Conservation (phyloP, 2,329 filamentous ascomycete genomes). For the Penicillium frequentans region DNA sequence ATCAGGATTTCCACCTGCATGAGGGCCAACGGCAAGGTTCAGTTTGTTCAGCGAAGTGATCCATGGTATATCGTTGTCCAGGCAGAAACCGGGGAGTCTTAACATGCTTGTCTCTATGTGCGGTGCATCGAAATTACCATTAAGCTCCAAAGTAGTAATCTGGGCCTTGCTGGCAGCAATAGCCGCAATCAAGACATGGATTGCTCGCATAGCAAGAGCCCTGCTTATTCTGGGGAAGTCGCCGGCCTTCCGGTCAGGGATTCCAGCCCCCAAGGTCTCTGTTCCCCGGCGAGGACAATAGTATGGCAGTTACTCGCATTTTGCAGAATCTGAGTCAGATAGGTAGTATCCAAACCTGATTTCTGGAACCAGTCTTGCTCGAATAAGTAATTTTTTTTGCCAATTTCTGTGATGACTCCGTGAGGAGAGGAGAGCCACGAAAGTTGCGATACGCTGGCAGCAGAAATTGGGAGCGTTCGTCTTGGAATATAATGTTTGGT, state of each 20-base stretch:
- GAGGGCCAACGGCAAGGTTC: neutral
- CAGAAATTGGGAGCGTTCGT: too few species aligned
- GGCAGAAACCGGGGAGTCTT: neutral
- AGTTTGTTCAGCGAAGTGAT: neutral
- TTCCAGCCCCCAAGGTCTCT: neutral
- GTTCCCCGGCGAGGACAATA: rapidly evolving
- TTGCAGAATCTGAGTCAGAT: neutral
- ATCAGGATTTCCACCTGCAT: neutral
- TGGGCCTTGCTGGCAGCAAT: neutral
- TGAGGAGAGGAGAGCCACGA: neutral
- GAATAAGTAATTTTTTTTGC: neutral
- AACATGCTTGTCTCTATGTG: neutral
- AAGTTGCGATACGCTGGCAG: too few species aligned
- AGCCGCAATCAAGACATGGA: neutral
- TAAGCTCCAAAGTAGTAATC: neutral
- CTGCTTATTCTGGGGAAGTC: neutral
- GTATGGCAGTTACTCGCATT: neutral
- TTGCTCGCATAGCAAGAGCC: neutral
- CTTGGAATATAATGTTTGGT: neutral
- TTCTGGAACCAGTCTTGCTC: neutral
- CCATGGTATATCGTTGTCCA: neutral
- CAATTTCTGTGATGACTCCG: neutral
- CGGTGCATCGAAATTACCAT: neutral
- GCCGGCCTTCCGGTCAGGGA: neutral
- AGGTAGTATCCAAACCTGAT: neutral